Base-by-base conservation (phyloP, 495 filamentous ascomycete species). In the Podospora sp. region DNA sequence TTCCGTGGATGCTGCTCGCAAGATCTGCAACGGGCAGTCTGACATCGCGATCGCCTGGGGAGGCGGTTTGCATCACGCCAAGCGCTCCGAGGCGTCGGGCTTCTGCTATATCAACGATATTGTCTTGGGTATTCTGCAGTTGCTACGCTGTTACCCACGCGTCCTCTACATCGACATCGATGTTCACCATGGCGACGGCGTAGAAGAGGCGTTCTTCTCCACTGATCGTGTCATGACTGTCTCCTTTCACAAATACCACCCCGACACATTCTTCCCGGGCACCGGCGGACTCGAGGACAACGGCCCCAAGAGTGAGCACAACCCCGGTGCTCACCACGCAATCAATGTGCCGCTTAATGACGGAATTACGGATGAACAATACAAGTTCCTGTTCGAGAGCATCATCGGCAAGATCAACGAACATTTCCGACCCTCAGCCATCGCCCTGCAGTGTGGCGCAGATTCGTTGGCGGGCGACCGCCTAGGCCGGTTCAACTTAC, bases 71-170 rank as follows among this genome's bases (percentile, higher is more conserved):
- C 95, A 99, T 79, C 95, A 99, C 76, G 95, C 95, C 29, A 98
- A 99, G 77, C 94, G 96, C 78, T 93, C 91, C 67, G 96, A 98
- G 80, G 95, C 95, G 25, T 94, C 91, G 73, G 95, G 95, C 18
- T 99, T 99, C 80, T 99, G 95, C 79, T 99, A 99, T 75, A 91
- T 99, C 71, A 99, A 99, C 77, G 95, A 99, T 74, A 99, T 99
- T 65, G 95, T 98, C 61, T 87, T 99, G 20, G 95, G 92, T 63
- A 97, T 99, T 69, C 87, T 99, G 27, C 92, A 99, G 77, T 87
- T 98, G n/a, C 85, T 99, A 22, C 90, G 95, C 63, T 92, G 91
- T 83, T 93, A 97, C 69, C 90, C 94, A 71, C 88, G 95, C 66
- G 95, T 99, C 8, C 86, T 99, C 26, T 99, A 99, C 78, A 91